These are phyloP conservation scores for Agaricales sp. DNA, from an alignment of 1,284 basidiomycete species.

Conservation along the genomic window DNA sequence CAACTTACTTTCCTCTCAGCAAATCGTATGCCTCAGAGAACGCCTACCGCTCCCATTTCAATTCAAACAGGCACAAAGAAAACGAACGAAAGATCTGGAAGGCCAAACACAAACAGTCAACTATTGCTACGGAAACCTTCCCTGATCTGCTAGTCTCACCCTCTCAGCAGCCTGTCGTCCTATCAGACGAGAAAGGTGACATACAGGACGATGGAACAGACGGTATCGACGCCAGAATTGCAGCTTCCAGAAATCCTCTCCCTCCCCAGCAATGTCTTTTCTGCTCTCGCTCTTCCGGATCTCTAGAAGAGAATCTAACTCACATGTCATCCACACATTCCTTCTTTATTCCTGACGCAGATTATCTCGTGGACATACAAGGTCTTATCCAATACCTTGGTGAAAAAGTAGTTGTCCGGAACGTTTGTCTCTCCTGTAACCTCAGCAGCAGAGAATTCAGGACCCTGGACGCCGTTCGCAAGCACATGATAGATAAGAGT, in stretches of 20 bases:
- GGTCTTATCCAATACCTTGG: conserved; percentile 86
- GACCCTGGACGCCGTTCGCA: conserved; percentile 76
- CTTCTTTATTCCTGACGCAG: conserved; percentile 94
- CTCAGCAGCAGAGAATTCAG: conserved; percentile 70
- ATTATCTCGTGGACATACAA: conserved; percentile 77
- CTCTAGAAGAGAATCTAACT: conserved; percentile 59
- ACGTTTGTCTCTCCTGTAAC: conserved; percentile 90
- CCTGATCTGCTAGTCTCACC: conserved; percentile 8
- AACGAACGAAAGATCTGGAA: conserved; percentile 47
- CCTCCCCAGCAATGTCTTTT: conserved; percentile 76
- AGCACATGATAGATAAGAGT: conserved; percentile 90
- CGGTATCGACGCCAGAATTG: conserved; percentile 69
- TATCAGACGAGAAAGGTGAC: conserved; percentile 28
- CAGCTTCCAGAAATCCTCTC: conserved; percentile 59
- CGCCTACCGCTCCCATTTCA: conserved; percentile 80
- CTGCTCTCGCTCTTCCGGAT: conserved; percentile 49
- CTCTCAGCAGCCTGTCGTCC: conserved; percentile 4
- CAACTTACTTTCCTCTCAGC: too few species aligned
- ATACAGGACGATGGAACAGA: conserved; percentile 42
- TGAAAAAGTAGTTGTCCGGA: conserved; percentile 89
- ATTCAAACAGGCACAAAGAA: conserved; percentile 88
- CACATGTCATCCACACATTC: conserved; percentile 90
- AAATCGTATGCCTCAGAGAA: conserved; percentile 89
- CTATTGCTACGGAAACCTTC: conserved; percentile 3
- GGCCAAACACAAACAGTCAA: conserved; percentile 5